Evolutionary conservation across 176 grass and related monocot species (phyloP), one percentile per base, ranked within the genome.

Genomic region (Aegilops longissima): DNA sequence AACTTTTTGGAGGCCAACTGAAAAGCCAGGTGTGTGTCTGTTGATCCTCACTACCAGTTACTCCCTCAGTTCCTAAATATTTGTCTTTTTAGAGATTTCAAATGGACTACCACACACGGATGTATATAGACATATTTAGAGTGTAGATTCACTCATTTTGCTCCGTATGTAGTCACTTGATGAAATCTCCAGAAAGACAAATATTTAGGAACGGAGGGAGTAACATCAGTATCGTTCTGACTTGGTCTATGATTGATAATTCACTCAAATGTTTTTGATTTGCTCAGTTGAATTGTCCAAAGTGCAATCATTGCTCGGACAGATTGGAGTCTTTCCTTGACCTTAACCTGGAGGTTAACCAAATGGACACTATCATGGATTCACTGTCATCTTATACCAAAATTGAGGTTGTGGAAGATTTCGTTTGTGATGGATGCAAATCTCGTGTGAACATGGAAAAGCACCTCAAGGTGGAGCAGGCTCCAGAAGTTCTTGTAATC

Each of bases 321-420:
- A 91, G 70, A 70, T 81, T 80, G 27, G 92, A 93, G 51, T 80
- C 83, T 38, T 78, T 91, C 33, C 75, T 93, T 39, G 92, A 93
- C 88, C 89, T 93, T 66, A 93, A 86, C 83, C 84, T 93, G 83
- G 92, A 93, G 76, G 52, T 93, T 14, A 85, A 70, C 56, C 66
- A 87, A 29, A 82, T 81, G 33, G 59, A 77, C 3, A 86, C 42
- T 38, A 14, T 94, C 12, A 40, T 71, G 14, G 80, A 91, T 51
- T 89, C 92, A 10, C 78, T 91, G 29, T 9, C 39, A 40, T 94
- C 86, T 82, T 94, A 89, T 52, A 94, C 89, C 39, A 94, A 86
- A 79, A 66, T 86, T 61, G 89, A 94, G 70, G 66, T 86, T 31
- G 83, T 94, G 71, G 84, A 91, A 81, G 84, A 77, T 86, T 82